Conservation (phyloP, 441 rosid genomes). For the Syzygium malaccense region DNA sequence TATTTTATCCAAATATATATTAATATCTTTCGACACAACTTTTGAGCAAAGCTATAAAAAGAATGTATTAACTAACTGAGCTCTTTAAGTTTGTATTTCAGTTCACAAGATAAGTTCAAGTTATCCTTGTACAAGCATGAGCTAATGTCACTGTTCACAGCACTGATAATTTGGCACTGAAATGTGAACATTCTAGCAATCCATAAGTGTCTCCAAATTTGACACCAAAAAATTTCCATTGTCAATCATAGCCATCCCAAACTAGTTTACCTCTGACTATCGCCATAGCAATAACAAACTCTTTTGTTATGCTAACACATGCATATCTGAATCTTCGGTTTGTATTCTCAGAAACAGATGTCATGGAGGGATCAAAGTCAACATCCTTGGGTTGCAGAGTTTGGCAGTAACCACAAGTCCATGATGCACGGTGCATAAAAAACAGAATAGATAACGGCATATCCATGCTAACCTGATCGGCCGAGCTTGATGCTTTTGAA, state of each 20-base stretch:
- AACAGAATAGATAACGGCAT: neutral
- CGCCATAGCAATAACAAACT: neutral
- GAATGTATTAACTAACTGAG: neutral
- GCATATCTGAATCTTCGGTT: neutral
- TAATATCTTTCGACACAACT: neutral
- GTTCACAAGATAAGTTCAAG: neutral
- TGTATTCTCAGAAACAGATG: neutral
- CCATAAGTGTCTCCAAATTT: neutral
- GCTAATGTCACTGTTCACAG: neutral
- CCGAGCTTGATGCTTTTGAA: slow-evolving; percentile 20
- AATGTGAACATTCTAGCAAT: neutral
- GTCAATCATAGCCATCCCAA: neutral
- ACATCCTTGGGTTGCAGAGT: neutral
- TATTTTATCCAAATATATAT: neutral
- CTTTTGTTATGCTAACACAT: neutral
- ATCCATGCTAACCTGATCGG: slow-evolving; percentile 5
- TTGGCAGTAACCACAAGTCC: neutral
- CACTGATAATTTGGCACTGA: neutral
- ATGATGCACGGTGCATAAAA: neutral
- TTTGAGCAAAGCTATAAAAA: neutral
- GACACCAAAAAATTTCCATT: neutral
- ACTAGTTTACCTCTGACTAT: neutral
- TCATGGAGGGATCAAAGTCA: neutral
- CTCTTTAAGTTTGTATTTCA: neutral
- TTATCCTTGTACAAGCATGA: neutral